Evolutionary conservation across 2,329 filamentous ascomycete species (phyloP).

Genomic region (Tolypocladium tropicale): DNA sequence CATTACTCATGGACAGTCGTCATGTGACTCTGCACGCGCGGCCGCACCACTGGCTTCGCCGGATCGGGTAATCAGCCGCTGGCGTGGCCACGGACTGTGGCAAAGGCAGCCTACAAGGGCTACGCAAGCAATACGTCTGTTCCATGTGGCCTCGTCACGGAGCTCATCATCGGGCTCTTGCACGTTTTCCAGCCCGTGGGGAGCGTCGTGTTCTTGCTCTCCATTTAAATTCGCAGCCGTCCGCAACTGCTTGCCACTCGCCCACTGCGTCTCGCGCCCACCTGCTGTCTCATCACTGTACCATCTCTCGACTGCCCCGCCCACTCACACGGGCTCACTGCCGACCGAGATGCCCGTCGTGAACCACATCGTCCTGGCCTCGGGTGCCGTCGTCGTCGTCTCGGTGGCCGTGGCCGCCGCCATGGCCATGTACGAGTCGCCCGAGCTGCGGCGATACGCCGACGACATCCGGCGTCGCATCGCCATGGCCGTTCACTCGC

Average conservation of each 20-base stretch:
- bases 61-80: neutral
- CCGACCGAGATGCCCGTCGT: slow-evolving; percentile 36
- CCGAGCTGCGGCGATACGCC: slow-evolving; percentile 51
- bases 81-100: slow-evolving; percentile 2
- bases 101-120: slow-evolving; percentile 6
- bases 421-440: slow-evolving; percentile 53
- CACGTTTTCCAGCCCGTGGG: neutral
- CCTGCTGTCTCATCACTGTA: neutral
- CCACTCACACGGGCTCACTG: too few relatives aligned
- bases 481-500: slow-evolving; percentile 46
- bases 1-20: too few relatives aligned
- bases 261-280: neutral
- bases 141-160: slow-evolving; percentile 2
- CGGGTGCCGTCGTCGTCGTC: slow-evolving; percentile 48
- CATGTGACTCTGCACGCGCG: slow-evolving; percentile 3
- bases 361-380: slow-evolving; percentile 44
- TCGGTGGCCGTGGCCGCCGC: slow-evolving; percentile 47
- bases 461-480: slow-evolving; percentile 52
- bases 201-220: neutral
- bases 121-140: slow-evolving; percentile 6
- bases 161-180: neutral
- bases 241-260: neutral
- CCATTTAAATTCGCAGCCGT: neutral
- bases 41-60: neutral
- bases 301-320: neutral